Base-by-base conservation (phyloP, 78 protist genomes). In the Mantamonas sphyraenae region DNA sequence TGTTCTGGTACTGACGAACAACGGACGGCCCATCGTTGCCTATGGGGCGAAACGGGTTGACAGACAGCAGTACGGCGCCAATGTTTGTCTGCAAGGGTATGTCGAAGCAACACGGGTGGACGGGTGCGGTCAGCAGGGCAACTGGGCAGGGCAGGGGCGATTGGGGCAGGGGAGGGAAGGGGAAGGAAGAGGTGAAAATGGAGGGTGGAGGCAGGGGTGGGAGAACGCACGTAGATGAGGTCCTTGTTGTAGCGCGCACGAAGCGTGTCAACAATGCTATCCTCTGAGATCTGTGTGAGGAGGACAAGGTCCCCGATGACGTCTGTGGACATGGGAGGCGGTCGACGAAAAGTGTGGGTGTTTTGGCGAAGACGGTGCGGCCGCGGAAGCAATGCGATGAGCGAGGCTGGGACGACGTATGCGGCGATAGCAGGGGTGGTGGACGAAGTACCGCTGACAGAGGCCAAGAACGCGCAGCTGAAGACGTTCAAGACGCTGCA, bases 241-340 rank as follows among this genome's bases (percentile, higher is more conserved):
- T 91, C 91, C 33, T 61, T 81, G 19, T 30, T 64, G 71, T 67
- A 67, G 39, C 96, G 64, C 65, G 75, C 71, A 51, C 67, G 68
- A 24, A 91, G 62, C 61, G 85, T 91, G 20, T 87, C 90, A 16
- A 62, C 60, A 53, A 91, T 84, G 35, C 81, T 65, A 47, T 85
- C 84, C 30, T 84, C 81, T 24, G 66, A 64, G 34, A 91, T 59
- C 59, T 81, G 82, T 42, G 86, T 38, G 14, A 91, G 73, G 78
- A 91, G 73, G 38, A 83, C 87, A 89, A 91, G 72, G 83, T 91
- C 96, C 51, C 87, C 92, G 45, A 91, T 88, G 30, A 90, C 96
- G 64, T 83, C 10, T 4, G 3, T 61, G 50, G 58, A 22, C 59
- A 61, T 37, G 37, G 47, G 10, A 42, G 22, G 47, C 5, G 10